Evolutionary conservation across 2,329 filamentous ascomycete species (phyloP).

Genomic region (Botrytis squamosa): DNA sequence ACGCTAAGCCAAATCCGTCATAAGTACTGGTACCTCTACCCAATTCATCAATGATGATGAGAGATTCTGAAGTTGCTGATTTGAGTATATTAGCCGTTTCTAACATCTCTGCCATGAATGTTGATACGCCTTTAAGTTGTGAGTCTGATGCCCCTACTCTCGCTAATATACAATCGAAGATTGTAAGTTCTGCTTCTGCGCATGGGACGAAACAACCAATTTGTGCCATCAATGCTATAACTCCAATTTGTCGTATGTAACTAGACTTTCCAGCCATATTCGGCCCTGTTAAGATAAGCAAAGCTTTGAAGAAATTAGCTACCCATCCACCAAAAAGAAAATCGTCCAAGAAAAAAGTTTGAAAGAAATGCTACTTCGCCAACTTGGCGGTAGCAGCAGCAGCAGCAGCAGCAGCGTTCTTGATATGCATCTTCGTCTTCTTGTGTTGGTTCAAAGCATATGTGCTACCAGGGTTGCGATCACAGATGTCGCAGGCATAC

Average conservation of each 20-base stretch:
- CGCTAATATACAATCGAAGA: constrained; percentile 96
- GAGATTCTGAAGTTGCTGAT: constrained; percentile 87
- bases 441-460: no score
- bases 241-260: constrained; percentile 72
- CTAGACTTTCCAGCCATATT: no score
- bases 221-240: constrained; percentile 96
- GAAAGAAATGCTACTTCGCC: no score
- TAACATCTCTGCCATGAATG: constrained; percentile 99
- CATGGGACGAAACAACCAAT: constrained; percentile 96
- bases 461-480: no score
- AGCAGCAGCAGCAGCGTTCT: no score
- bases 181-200: constrained; percentile 82
- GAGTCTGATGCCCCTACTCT: constrained; percentile 94
- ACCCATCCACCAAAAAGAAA: no score
- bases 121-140: constrained; percentile 95
- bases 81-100: constrained; percentile 99
- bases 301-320: no score
- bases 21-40: constrained; percentile 97
- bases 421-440: no score
- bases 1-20: constrained; percentile 97
- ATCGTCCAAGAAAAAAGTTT: no score
- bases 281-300: no score
- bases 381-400: no score
- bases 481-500: no score
- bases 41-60: constrained; percentile 98